A percentile compares a stretch with the other conserved stretches of the same genome.
phyloP scores from a whole-genome alignment of 2,329 filamentous ascomycete genomes.

The Hyphodiscus sp. region DNA sequence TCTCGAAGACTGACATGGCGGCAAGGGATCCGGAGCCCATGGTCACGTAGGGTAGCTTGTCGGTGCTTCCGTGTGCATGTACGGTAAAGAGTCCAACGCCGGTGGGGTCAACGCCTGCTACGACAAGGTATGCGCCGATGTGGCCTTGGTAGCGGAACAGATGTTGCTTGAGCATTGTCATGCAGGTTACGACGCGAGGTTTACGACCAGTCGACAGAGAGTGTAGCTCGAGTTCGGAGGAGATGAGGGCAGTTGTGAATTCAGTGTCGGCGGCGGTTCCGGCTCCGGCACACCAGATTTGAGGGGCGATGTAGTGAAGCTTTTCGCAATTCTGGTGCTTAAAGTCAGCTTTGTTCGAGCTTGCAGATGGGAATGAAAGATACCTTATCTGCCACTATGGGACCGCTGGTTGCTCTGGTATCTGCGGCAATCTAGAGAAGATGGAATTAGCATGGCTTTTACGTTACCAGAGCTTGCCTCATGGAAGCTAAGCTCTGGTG shows the following conservation, averaged over 20 bases:
- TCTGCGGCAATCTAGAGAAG: constrained; percentile 79
- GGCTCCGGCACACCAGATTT: constrained; percentile 98
- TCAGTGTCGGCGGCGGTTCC: constrained; percentile 97
- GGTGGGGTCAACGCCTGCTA: constrained; percentile 93
- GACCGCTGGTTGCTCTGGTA: constrained; percentile 92
- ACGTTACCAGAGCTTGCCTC: neutral
- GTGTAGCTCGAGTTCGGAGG: constrained; percentile 96
- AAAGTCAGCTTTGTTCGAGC: constrained; percentile 8
- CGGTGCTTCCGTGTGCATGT: constrained; percentile 94
- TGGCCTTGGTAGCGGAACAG: constrained; percentile 97
- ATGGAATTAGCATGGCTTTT: constrained; percentile 14
- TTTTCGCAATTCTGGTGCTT: constrained; percentile 88
- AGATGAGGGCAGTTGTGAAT: constrained; percentile 98
- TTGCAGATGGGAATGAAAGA: constrained; percentile 6
- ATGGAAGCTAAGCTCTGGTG: neutral
- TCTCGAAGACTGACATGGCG: constrained; percentile 98
- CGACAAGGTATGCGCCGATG: constrained; percentile 95
- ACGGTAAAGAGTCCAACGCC: constrained; percentile 95
- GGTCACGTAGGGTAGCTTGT: constrained; percentile 98
- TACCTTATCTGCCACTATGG: constrained; percentile 97
- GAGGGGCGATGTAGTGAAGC: constrained; percentile 95
- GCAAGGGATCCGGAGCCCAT: constrained; percentile 96
- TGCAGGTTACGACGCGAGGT: constrained; percentile 95
- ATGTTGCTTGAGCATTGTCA: constrained; percentile 99
- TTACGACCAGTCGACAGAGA: constrained; percentile 92